These are phyloP conservation scores for Ichthyophthirius multifiliis DNA, from an alignment of 169 alveolate genomes.

Conservation along the genomic window DNA sequence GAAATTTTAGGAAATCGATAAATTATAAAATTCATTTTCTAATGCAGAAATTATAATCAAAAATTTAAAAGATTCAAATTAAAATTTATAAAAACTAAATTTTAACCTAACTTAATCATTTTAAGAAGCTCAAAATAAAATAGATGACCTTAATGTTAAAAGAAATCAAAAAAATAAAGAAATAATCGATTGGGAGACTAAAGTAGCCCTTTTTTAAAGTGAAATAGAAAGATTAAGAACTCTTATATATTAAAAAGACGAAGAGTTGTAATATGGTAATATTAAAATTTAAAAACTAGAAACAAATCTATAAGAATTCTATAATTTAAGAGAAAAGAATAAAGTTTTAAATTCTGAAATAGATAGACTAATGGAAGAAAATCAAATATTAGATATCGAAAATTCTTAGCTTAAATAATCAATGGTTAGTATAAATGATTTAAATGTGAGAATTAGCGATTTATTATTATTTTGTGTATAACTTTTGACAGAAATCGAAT, in stretches of 20 bases:
- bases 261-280: neutral
- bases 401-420: neutral
- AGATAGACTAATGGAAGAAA: neutral
- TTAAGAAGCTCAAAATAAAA: neutral
- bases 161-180: neutral
- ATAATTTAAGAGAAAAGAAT: slow-evolving; percentile 6
- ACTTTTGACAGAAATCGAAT: slow-evolving; percentile 12
- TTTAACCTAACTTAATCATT: neutral
- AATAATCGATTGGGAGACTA: neutral
- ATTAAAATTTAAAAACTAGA: neutral
- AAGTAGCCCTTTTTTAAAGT: neutral
- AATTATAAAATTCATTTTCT: neutral
- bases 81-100: neutral
- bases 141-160: neutral
- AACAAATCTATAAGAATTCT: neutral
- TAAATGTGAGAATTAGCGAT: neutral
- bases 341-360: slow-evolving; percentile 1
- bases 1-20: neutral
- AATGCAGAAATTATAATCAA: neutral
- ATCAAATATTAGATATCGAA: neutral
- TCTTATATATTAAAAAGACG: neutral
- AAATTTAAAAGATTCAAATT: neutral
- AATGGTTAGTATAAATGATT: neutral
- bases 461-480: neutral
- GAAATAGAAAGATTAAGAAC: slow-evolving; percentile 4